Base-by-base conservation (phyloP, 108 stramenopile genomes). In the Pinguiococcus pyrenoidosus region DNA sequence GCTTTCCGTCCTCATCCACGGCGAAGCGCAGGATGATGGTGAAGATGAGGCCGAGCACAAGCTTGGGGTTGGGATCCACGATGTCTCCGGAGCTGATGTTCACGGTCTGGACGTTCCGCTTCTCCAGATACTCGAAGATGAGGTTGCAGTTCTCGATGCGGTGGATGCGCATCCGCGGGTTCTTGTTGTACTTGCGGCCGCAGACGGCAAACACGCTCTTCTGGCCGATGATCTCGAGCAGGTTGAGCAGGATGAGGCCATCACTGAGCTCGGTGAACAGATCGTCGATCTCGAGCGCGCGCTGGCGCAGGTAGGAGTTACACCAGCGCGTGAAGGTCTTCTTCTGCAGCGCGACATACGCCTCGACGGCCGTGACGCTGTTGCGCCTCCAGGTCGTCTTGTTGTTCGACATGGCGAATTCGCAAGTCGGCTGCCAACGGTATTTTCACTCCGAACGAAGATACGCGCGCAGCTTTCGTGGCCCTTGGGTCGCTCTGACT, bases 1-100 rank as follows among this genome's bases (percentile, higher is more conserved):
- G 50, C 53, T 62, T 62, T 20, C 60, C 60, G 37, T 62, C 52
- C 27, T 52, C 60, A 28, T 14, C 21, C 23, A 62, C 52, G 51
- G 51, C 60, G 52, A 62, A 62, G 35, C 60, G 60, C 24, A 62
- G 52, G 18, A 62, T 62, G 43, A 62, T 62, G 35, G 60, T 62
- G 52, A 51, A 62, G 20, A 62, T 52, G 25, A 62, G 44, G 12
- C 60, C 60, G 21, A 62, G 44, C 1, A 62, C 36, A n/a, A 62
- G 60, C 29, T 44, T 45, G 6, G 44, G 32, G 32, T 51, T 51
- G 27, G 50, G 32, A 28, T 62, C 51, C 38, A 54, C 41, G 37
- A 62, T 53, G 37, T 62, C 60, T n/a, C 44, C 36, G 37, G 52
- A 54, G 10, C 60, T 52, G 18, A 62, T 62, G 51, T 62, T 62